Evolutionary conservation across 1,284 basidiomycete genomes (phyloP).

Genomic region (Ustilago nuda): DNA sequence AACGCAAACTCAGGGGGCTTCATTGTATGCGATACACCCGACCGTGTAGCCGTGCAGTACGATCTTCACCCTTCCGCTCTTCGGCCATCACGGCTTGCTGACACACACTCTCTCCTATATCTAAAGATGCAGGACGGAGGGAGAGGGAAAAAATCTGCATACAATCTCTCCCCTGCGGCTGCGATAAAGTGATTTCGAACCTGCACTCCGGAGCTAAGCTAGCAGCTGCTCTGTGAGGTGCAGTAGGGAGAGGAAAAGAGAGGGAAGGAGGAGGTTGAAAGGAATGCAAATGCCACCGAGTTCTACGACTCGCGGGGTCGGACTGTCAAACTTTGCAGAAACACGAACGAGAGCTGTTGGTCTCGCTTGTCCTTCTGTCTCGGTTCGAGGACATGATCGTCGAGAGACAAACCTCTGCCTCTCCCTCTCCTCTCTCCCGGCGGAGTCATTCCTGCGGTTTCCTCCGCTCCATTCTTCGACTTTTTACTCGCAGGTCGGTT

Average conservation of each 20-base stretch:
- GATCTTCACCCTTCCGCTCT: slow-evolving; percentile 1
- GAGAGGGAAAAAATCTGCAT: background rate
- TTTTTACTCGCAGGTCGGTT: background rate
- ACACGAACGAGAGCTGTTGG: background rate
- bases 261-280: background rate
- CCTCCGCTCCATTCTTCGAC: background rate
- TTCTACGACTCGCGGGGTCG: slow-evolving; percentile 17
- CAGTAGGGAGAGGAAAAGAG: no score
- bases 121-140: background rate
- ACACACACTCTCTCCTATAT: no score
- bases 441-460: background rate
- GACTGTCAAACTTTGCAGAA: slow-evolving; percentile 17
- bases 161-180: background rate
- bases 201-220: slow-evolving; percentile 1
- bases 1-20: background rate
- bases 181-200: background rate
- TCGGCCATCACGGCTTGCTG: background rate
- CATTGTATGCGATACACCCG: background rate
- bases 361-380: background rate
- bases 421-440: no score
- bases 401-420: background rate
- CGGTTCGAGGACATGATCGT: background rate
- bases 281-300: background rate
- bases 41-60: slow-evolving; percentile 4
- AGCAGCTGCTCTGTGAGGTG: background rate